Percentiles rank a stretch among this genome's conserved stretches.
These are phyloP conservation scores for Erysiphe neolycopersici DNA, from an alignment of 2,329 filamentous ascomycete species.

Conservation along the genomic window DNA sequence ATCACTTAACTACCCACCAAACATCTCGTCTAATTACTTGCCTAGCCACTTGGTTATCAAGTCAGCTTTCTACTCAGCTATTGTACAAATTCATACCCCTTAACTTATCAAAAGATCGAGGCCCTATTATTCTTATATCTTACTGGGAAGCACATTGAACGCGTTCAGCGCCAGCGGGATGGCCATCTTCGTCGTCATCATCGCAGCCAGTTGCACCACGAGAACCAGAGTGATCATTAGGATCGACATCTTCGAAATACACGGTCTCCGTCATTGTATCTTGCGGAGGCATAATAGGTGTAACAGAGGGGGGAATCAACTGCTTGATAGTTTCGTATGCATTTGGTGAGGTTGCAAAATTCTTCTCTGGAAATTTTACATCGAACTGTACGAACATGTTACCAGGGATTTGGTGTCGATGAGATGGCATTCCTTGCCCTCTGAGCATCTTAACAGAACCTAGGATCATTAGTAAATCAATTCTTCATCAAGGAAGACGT, in stretches of 20 bases:
- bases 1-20: no score
- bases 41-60: no score
- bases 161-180: conserved; percentile 42
- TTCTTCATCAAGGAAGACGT: conserved; percentile 6
- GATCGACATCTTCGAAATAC: conserved; percentile 62
- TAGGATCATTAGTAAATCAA: conserved; percentile 15
- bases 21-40: no score
- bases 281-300: conserved; percentile 35
- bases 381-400: conserved; percentile 96
- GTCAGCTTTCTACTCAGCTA: no score
- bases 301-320: conserved; percentile 48
- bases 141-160: conserved; percentile 79
- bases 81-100: no score
- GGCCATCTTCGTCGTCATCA: conserved; percentile 54
- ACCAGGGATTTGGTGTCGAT: conserved; percentile 78
- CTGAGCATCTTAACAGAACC: conserved; percentile 81
- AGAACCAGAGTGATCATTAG: conserved; percentile 36
- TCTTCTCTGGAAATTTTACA: conserved; percentile 81
- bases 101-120: no score
- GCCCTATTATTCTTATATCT: not conserved
- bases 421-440: conserved; percentile 93
- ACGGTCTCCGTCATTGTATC: conserved; percentile 86
- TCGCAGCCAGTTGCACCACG: conserved; percentile 40
- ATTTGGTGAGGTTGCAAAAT: conserved; percentile 35
- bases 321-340: conserved; percentile 59